These are phyloP conservation scores for Edaphochlamys debaryana DNA, from an alignment of 139 green algal species.

Conservation along the genomic window DNA sequence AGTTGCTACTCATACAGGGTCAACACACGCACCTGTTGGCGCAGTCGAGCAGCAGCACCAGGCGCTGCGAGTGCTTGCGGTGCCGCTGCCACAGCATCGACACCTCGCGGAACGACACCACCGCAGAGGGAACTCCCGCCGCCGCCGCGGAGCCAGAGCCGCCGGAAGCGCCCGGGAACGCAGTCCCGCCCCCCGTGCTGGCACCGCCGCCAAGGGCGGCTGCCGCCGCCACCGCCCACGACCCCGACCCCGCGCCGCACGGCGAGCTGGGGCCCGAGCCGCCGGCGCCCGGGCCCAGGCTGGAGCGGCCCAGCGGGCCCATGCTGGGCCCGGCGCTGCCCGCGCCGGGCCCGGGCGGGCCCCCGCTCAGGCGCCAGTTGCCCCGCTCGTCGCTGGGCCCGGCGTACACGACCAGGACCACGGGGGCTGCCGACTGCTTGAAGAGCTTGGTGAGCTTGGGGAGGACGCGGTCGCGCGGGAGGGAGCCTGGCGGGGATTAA, in stretches of 20 bases:
- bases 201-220: too few relatives aligned
- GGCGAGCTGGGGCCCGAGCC: too few relatives aligned
- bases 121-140: too few relatives aligned
- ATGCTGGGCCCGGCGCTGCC: neutral
- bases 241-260: too few relatives aligned
- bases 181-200: too few relatives aligned
- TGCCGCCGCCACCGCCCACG: too few relatives aligned
- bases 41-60: constrained; percentile 41
- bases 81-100: constrained; percentile 39
- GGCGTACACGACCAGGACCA: constrained; percentile 18
- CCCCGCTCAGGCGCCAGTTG: constrained; percentile 7
- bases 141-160: too few relatives aligned
- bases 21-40: constrained; percentile 1
- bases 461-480: neutral
- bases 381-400: constrained; percentile 29
- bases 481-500: neutral
- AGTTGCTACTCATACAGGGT: constrained; percentile 22
- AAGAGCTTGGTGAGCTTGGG: constrained; percentile 32
- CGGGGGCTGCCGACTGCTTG: constrained; percentile 6
- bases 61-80: constrained; percentile 34
- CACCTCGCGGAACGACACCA: constrained; percentile 28
- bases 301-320: neutral
- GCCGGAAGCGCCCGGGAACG: too few relatives aligned
- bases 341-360: too few relatives aligned
- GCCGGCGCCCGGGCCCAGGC: too few relatives aligned